These are phyloP conservation scores for Capsicum pubescens DNA, from an alignment of 257 asterid species.

Conservation along the genomic window DNA sequence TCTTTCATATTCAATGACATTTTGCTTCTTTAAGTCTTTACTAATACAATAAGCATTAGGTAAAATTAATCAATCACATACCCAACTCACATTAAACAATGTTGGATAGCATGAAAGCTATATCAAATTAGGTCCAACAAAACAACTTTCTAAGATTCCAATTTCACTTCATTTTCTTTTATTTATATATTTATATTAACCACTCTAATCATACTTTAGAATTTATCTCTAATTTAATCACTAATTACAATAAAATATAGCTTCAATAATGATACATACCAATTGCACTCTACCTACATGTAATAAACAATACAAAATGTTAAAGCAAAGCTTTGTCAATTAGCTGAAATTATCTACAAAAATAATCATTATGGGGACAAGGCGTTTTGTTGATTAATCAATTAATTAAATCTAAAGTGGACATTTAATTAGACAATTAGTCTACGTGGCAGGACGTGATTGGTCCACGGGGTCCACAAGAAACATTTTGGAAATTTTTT, in stretches of 20 bases:
- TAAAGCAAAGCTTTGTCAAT: constrained; percentile 45
- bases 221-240: constrained; percentile 33
- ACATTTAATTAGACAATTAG: neutral
- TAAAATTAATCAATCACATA: constrained; percentile 1
- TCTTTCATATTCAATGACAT: neutral
- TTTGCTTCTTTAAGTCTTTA: neutral
- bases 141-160: constrained; percentile 21
- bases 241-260: constrained; percentile 29
- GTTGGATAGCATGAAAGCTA: neutral
- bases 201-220: neutral
- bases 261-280: constrained; percentile 37
- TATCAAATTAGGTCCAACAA: constrained; percentile 14
- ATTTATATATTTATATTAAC: neutral
- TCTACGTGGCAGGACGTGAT: constrained; percentile 26
- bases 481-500: neutral
- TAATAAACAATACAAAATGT: constrained; percentile 42
- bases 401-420: constrained; percentile 13
- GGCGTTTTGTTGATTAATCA: neutral
- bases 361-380: constrained; percentile 43
- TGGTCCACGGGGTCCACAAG: constrained; percentile 5
- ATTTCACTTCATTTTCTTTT: neutral
- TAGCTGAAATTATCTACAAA: constrained; percentile 32
- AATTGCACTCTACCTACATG: constrained; percentile 50
- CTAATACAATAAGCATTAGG: constrained; percentile 23
- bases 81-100: constrained; percentile 24